Evolutionary conservation across 306 rosid genomes (phyloP).

Genomic region (Fagus crenata): DNA sequence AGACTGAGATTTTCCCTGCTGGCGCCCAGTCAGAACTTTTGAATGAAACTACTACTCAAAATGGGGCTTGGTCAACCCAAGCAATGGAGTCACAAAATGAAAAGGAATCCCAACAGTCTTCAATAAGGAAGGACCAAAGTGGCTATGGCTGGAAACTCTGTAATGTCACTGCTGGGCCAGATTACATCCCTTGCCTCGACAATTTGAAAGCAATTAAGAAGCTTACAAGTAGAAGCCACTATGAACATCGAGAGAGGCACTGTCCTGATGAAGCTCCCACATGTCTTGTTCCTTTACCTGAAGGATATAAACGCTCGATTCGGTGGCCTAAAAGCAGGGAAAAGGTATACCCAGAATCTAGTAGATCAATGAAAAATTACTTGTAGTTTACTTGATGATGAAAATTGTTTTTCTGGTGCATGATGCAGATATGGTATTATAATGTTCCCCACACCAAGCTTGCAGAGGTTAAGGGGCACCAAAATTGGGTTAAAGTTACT

Average conservation of each 20-base stretch:
- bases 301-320: slow-evolving; percentile 63
- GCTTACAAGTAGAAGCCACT: slow-evolving; percentile 61
- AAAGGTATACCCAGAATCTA: slow-evolving; percentile 44
- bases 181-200: slow-evolving; percentile 89
- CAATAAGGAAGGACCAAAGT: slow-evolving; percentile 28
- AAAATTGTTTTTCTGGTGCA: slow-evolving; percentile 32
- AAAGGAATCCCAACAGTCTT: slow-evolving; percentile 43
- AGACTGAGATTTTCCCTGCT: slow-evolving; percentile 22
- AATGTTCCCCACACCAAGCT: slow-evolving; percentile 81
- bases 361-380: slow-evolving; percentile 4
- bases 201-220: slow-evolving; percentile 57
- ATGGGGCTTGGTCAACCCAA: slow-evolving; percentile 58
- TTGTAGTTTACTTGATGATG: slow-evolving; percentile 21
- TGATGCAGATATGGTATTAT: slow-evolving; percentile 74
- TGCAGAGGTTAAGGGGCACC: slow-evolving; percentile 77
- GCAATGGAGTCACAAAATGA: slow-evolving; percentile 42
- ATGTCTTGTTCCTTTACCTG: slow-evolving; percentile 79
- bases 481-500: slow-evolving; percentile 84
- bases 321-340: slow-evolving; percentile 88
- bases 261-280: slow-evolving; percentile 68
- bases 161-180: slow-evolving; percentile 69
- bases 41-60: slow-evolving; percentile 40
- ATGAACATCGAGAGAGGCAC: slow-evolving; percentile 83
- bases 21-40: slow-evolving; percentile 31
- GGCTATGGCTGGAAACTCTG: slow-evolving; percentile 65